A percentile compares a stretch with the other conserved stretches of the same genome.
phyloP scores from a whole-genome alignment of 2,329 filamentous ascomycete species.

The Neophaeococcomyces mojaviensis region DNA sequence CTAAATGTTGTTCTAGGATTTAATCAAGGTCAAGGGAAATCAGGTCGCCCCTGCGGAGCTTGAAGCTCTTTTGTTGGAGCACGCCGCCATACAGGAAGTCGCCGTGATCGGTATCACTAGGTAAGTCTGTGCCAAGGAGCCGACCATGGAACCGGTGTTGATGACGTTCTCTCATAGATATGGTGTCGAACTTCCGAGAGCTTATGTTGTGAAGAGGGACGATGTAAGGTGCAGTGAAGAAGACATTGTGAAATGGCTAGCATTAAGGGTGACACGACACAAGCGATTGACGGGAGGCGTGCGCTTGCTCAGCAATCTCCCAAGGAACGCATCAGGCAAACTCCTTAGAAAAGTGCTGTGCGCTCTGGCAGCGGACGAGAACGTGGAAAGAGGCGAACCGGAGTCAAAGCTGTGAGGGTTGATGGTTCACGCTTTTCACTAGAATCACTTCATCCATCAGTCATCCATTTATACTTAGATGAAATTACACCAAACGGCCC shows the following conservation, averaged over 20 bases:
- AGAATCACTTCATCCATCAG: no score
- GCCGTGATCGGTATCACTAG: slow-evolving; percentile 40
- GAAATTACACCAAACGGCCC: no score
- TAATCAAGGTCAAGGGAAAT: slow-evolving; percentile 49
- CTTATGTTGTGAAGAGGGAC: slow-evolving; percentile 36
- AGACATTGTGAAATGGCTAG: slow-evolving; percentile 27
- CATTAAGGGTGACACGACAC: slow-evolving; percentile 36
- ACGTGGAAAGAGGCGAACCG: no score
- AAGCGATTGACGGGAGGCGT: slow-evolving; percentile 40
- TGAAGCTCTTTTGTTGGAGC: slow-evolving; percentile 37
- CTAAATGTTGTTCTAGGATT: slow-evolving; percentile 36
- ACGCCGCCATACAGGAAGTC: slow-evolving; percentile 37
- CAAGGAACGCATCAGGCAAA: no score
- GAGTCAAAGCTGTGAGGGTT: no score
- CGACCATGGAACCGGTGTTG: no score
- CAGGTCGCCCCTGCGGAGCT: slow-evolving; percentile 44
- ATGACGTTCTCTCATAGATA: background rate
- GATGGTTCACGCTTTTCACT: no score
- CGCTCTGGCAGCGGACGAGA: no score
- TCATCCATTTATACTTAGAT: no score
- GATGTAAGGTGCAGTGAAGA: slow-evolving; percentile 28
- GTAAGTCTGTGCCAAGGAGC: slow-evolving; percentile 11
- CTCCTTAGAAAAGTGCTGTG: no score
- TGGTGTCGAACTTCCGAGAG: slow-evolving; percentile 28
- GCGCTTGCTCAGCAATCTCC: no score